Percentiles rank a stretch among this genome's conserved stretches.
Evolutionary conservation across 2,329 filamentous ascomycete species (phyloP).

Genomic region (Aureobasidium leucospermi): DNA sequence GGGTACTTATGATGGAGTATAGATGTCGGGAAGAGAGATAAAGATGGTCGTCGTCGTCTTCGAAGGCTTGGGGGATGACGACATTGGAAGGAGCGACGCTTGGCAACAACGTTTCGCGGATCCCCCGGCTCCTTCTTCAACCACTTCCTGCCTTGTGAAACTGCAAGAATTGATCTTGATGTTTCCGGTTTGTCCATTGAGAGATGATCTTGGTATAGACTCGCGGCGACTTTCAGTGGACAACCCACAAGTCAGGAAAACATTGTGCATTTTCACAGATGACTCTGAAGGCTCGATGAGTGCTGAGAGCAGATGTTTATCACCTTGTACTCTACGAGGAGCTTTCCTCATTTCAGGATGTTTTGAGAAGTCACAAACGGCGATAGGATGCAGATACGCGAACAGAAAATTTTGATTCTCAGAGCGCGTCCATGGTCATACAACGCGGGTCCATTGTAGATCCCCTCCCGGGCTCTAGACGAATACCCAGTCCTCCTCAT

Average conservation of each 20-base stretch:
- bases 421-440: too few relatives aligned
- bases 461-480: background rate
- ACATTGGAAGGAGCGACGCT: conserved; percentile 1
- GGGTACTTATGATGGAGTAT: too few relatives aligned
- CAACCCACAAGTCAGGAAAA: background rate
- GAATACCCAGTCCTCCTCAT: background rate
- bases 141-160: background rate
- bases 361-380: background rate
- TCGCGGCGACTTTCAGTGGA: background rate
- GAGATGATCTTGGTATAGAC: background rate
- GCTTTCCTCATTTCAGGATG: too few relatives aligned
- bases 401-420: background rate
- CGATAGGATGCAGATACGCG: background rate
- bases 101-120: background rate
- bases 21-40: background rate
- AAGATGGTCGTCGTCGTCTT: background rate
- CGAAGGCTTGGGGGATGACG: background rate
- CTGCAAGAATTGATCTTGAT: background rate
- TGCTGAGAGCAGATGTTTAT: background rate
- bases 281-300: background rate
- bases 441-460: background rate
- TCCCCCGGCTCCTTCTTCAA: background rate
- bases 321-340: too few relatives aligned
- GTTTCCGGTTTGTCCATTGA: too few relatives aligned
- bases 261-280: background rate